These are phyloP conservation scores for Aureobasidium melanogenum DNA, from an alignment of 2,329 filamentous ascomycete species.

Conservation along the genomic window DNA sequence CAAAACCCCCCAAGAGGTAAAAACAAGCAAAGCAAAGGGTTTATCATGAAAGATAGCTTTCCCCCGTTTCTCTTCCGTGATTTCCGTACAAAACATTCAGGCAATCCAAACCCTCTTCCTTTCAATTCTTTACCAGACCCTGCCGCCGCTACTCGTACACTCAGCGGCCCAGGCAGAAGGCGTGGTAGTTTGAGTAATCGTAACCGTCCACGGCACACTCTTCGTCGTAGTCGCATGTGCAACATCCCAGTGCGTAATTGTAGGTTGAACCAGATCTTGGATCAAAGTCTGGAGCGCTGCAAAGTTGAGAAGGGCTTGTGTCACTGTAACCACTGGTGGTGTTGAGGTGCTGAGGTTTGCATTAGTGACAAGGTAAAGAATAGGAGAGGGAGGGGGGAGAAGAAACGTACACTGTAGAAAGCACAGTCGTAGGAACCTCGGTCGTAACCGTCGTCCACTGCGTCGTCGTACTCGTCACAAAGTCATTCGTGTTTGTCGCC, in stretches of 20 bases:
- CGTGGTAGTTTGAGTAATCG: background rate
- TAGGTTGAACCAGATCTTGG: background rate
- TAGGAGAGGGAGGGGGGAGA: background rate
- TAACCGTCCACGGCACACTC: slow-evolving; percentile 1
- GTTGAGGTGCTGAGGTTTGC: background rate
- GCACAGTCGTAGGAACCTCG: background rate
- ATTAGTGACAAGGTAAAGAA: background rate
- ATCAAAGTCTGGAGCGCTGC: background rate
- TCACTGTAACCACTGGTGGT: background rate
- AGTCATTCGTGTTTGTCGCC: background rate
- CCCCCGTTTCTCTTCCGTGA: no score
- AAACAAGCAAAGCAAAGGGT: no score
- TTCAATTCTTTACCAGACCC: background rate
- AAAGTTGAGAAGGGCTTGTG: background rate
- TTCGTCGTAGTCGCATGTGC: background rate
- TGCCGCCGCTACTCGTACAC: background rate
- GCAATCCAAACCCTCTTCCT: no score
- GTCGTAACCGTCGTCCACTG: background rate
- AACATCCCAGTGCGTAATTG: background rate
- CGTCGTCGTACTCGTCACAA: background rate
- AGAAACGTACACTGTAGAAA: background rate
- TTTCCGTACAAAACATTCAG: no score
- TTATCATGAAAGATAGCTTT: no score
- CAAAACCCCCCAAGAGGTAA: no score
- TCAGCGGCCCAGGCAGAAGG: background rate